Evolutionary conservation across 345 rosid species (phyloP).

Genomic region (Theobroma cacao): DNA sequence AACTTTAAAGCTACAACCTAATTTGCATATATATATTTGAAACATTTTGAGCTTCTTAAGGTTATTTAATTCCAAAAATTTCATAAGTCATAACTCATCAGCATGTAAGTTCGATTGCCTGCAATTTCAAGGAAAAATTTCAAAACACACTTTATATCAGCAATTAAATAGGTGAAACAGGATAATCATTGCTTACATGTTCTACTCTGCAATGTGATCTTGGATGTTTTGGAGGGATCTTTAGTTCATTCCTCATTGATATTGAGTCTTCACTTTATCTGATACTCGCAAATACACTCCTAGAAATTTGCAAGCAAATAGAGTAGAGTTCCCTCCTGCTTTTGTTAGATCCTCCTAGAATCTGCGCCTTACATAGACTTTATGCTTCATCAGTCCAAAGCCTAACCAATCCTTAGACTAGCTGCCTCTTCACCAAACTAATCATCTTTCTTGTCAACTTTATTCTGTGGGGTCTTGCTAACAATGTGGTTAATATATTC

Average conservation of each 20-base stretch:
- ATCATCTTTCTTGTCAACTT: background rate
- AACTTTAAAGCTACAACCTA: background rate
- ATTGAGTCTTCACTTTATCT: background rate
- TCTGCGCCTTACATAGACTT: background rate
- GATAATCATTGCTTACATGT: background rate
- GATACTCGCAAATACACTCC: background rate
- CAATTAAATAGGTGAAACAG: background rate
- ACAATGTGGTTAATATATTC: background rate
- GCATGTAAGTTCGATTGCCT: background rate
- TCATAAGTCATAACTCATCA: background rate
- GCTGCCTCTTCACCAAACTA: background rate
- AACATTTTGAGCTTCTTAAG: background rate
- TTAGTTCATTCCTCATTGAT: background rate
- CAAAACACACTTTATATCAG: background rate
- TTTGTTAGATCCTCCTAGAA: conserved; percentile 4
- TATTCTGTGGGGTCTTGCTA: background rate
- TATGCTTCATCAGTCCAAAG: background rate
- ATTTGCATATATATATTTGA: background rate
- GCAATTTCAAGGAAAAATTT: background rate
- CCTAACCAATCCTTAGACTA: background rate
- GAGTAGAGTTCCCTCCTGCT: background rate
- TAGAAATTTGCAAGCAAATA: background rate
- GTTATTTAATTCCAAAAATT: background rate
- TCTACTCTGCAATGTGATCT: background rate
- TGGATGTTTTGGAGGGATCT: background rate